A percentile compares a stretch with the other conserved stretches of the same genome.
Evolutionary conservation across 352 stramenopile genomes (phyloP).

Genomic region (Globisporangium iwayamae): DNA sequence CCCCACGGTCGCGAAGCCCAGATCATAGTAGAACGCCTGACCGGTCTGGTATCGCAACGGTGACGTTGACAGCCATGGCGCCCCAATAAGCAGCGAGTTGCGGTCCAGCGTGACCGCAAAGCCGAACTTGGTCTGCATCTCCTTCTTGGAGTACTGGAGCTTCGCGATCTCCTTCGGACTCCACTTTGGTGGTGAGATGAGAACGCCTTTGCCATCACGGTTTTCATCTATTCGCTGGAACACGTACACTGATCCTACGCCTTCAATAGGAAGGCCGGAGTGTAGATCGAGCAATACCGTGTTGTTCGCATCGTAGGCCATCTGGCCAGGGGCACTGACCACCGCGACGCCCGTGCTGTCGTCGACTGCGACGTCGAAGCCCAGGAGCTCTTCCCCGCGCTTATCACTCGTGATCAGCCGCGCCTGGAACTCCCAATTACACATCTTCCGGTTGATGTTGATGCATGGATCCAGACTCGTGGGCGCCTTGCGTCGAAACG

Average conservation of each 20-base stretch:
- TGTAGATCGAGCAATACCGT: slow-evolving; percentile 35
- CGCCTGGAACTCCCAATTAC: slow-evolving; percentile 87
- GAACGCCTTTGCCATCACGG: slow-evolving; percentile 60
- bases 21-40: slow-evolving; percentile 68
- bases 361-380: slow-evolving; percentile 83
- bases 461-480: slow-evolving; percentile 49
- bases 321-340: slow-evolving; percentile 69
- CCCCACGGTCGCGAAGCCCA: slow-evolving; percentile 41
- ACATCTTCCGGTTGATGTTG: slow-evolving; percentile 60
- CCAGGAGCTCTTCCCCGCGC: slow-evolving; percentile 80
- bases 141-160: slow-evolving; percentile 72
- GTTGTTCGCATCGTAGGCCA: slow-evolving; percentile 85
- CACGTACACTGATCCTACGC: slow-evolving; percentile 65
- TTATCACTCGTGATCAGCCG: slow-evolving; percentile 89
- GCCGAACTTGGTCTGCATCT: slow-evolving; percentile 52
- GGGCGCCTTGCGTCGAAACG: slow-evolving; percentile 68
- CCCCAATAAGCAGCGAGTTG: slow-evolving; percentile 53
- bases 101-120: slow-evolving; percentile 49
- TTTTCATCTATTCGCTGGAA: slow-evolving; percentile 61
- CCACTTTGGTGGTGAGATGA: slow-evolving; percentile 66
- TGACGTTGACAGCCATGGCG: slow-evolving; percentile 52
- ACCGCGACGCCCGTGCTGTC: slow-evolving; percentile 77
- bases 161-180: slow-evolving; percentile 67
- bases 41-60: slow-evolving; percentile 33
- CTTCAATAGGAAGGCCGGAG: slow-evolving; percentile 26